Percentiles rank a stretch among this genome's conserved stretches.
These are phyloP conservation scores for Xylaria hypoxylon DNA, from an alignment of 2,329 filamentous ascomycete genomes.

Conservation along the genomic window DNA sequence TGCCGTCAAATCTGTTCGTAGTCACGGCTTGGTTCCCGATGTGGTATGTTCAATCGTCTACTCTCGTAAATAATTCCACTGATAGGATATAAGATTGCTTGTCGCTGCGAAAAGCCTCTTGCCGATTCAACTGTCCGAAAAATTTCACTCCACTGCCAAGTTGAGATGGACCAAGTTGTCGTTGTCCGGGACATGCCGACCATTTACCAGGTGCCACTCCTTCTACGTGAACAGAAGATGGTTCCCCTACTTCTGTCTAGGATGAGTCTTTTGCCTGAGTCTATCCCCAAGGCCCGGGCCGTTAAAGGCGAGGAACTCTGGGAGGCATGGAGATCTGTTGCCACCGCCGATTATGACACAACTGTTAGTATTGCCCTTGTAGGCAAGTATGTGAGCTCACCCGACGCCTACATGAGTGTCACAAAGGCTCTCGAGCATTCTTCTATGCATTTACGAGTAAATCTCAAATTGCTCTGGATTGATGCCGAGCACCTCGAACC, in stretches of 20 bases:
- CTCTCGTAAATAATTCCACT: slow-evolving; percentile 34
- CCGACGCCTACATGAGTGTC: slow-evolving; percentile 88
- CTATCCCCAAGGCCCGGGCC: slow-evolving; percentile 64
- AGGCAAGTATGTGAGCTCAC: slow-evolving; percentile 88
- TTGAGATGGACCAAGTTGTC: slow-evolving; percentile 85
- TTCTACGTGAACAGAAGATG: slow-evolving; percentile 85
- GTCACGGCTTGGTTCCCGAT: slow-evolving; percentile 79
- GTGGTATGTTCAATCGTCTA: slow-evolving; percentile 61
- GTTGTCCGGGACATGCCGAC: slow-evolving; percentile 90
- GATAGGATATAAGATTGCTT: slow-evolving; percentile 76
- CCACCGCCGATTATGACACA: slow-evolving; percentile 73
- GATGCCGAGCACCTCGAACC: slow-evolving; percentile 87
- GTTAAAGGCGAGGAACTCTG: slow-evolving; percentile 77
- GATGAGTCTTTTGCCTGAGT: slow-evolving; percentile 71
- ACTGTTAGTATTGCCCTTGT: slow-evolving; percentile 86
- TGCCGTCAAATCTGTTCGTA: slow-evolving; percentile 85
- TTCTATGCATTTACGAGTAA: slow-evolving; percentile 84
- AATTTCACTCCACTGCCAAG: slow-evolving; percentile 89
- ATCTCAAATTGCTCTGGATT: slow-evolving; percentile 84
- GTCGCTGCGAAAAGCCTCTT: slow-evolving; percentile 84
- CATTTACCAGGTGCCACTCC: slow-evolving; percentile 94
- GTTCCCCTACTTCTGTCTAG: slow-evolving; percentile 70
- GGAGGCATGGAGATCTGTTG: slow-evolving; percentile 82
- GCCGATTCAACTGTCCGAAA: slow-evolving; percentile 82
- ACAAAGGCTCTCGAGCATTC: slow-evolving; percentile 90